These are phyloP conservation scores for Penicillium riverlandense DNA, from an alignment of 495 filamentous ascomycete genomes.

Conservation along the genomic window DNA sequence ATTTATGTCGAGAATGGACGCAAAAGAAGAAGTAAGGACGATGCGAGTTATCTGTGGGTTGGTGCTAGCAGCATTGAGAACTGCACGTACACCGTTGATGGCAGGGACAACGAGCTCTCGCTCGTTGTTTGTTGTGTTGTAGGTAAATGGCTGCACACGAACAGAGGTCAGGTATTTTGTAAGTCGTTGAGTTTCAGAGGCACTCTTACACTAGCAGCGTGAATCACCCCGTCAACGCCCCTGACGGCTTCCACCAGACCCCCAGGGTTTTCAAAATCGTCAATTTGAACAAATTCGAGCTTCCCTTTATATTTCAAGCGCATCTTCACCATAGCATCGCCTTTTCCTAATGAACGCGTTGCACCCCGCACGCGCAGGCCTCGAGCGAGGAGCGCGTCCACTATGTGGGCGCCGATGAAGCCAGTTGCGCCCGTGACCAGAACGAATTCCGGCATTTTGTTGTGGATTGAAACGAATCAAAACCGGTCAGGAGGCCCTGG, in stretches of 20 bases:
- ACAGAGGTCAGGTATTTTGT: too few relatives aligned
- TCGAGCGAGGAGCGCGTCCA: constrained; percentile 23
- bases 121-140: constrained; percentile 46
- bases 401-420: constrained; percentile 35
- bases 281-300: constrained; percentile 29
- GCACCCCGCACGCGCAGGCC: constrained; percentile 32
- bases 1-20: constrained; percentile 48
- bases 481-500: too few relatives aligned
- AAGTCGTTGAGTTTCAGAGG: too few relatives aligned
- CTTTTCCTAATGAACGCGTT: constrained; percentile 22
- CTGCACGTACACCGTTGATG: constrained; percentile 38
- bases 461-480: too few relatives aligned
- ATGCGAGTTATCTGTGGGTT: constrained; percentile 61
- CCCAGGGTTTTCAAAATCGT: constrained; percentile 27
- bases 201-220: constrained; percentile 28
- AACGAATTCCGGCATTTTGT: constrained; percentile 8
- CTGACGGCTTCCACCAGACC: constrained; percentile 28
- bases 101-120: constrained; percentile 69
- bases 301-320: constrained; percentile 21
- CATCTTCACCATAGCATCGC: constrained; percentile 23
- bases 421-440: constrained; percentile 38
- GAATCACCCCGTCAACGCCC: constrained; percentile 30
- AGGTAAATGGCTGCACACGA: constrained; percentile 13
- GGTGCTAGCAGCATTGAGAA: constrained; percentile 22
- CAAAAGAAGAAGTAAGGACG: constrained; percentile 70